phyloP scores from a whole-genome alignment of 2,329 filamentous ascomycete species.

The Furcasterigmium sp. region DNA sequence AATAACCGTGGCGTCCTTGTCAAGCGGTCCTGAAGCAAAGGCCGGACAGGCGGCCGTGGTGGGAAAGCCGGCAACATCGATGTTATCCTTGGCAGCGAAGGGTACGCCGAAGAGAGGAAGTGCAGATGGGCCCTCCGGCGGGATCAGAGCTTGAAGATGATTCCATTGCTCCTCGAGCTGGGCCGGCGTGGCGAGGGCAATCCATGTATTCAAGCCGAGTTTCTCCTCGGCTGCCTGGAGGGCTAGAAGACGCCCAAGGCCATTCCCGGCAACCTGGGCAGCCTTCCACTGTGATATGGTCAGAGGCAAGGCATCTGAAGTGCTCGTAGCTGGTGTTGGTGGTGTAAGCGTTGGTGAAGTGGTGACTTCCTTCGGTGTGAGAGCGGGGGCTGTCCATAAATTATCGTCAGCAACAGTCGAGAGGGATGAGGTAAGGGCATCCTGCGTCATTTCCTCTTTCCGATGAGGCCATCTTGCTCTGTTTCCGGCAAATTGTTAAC shows the following conservation, averaged over 20 bases:
- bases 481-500: no score
- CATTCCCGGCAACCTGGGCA: conserved; percentile 16
- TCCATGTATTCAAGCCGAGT: conserved; percentile 21
- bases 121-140: conserved; percentile 28
- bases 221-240: conserved; percentile 17
- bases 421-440: no score
- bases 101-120: conserved; percentile 52
- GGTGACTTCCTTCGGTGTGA: no score
- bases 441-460: no score
- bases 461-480: no score
- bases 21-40: conserved; percentile 38
- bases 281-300: conserved; percentile 16
- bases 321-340: background rate
- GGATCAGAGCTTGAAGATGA: conserved; percentile 38
- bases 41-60: conserved; percentile 50
- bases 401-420: no score
- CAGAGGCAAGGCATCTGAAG: conserved; percentile 8
- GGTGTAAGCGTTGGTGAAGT: no score
- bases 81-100: conserved; percentile 53
- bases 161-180: conserved; percentile 19
- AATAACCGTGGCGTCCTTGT: conserved; percentile 41
- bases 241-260: conserved; percentile 19
- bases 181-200: conserved; percentile 20
- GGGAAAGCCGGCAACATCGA: conserved; percentile 42
- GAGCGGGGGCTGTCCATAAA: no score